Base-by-base conservation (phyloP, 1,139 yeast genomes). In the Zygoascus meyerae region DNA sequence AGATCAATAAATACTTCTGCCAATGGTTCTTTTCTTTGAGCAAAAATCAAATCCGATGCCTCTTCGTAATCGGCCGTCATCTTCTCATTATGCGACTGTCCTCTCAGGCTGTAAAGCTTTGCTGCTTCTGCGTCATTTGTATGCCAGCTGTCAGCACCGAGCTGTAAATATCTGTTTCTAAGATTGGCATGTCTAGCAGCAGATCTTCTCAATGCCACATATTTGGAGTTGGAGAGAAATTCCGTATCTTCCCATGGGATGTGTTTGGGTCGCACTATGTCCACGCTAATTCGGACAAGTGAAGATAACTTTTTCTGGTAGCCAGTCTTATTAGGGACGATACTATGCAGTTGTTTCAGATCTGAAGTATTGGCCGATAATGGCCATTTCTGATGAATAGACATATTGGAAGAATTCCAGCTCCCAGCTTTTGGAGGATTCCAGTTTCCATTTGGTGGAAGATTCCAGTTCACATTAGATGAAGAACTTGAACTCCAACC, bases 61-160 rank as follows among this genome's bases (percentile, higher is more conserved):
- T 46, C 40, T 8, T 48, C 45, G 37, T 62, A 57, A 9, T 51
- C 55, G 3, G 53, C 56, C 16, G 57, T 52, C 66, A 64, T 64
- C 29, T 50, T 46, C 12, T 49, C 55, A 44, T 64, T 59, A 40
- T 57, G 59, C 15, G 45, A 50, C 42, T 64, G 68, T 15, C 68
- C 73, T 51, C 67, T 67, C 16, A 60, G 61, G 48, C 71, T 67
- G 42, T 65, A 51, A 34, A 57, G 52, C 34, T 67, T 66, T 7
- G 74, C 72, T n/a, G 59, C 59, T 1, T 59, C 67, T 1, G 70
- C 64, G 42, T 68, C 61, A 49, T 70, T 70, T 5, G 52, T 37
- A 28, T 58, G 54, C 71, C 72, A 70, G 18, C 65, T 56, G 9
- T 62, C 63, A 0, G 71, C 69, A 0, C 73, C 70, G 48, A 65